Conservation (phyloP, 2,329 filamentous ascomycete species). For the Diplocarpon mali region DNA sequence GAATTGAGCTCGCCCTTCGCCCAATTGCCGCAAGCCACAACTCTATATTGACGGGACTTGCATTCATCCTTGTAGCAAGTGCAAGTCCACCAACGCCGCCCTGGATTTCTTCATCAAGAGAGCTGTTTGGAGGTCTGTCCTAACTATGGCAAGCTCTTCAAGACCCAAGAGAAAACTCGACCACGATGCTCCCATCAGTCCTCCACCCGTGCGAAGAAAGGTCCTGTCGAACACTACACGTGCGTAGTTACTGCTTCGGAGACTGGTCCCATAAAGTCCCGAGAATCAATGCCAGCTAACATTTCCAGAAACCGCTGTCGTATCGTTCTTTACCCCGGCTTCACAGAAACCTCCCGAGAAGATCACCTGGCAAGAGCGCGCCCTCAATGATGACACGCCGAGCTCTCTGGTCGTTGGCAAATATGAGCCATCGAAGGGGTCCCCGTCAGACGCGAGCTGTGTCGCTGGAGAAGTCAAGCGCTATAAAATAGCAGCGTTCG, state of each 20-base stretch:
- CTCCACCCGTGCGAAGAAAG: slow-evolving; percentile 27
- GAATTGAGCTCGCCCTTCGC: too few species aligned
- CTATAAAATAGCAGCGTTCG: slow-evolving; percentile 60
- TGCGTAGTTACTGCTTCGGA: slow-evolving; percentile 9
- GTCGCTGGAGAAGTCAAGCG: slow-evolving; percentile 27
- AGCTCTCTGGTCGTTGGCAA: slow-evolving; percentile 64
- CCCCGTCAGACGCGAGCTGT: slow-evolving; percentile 27
- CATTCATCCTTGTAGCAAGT: too few species aligned
- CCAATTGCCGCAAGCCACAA: too few species aligned
- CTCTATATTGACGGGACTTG: too few species aligned
- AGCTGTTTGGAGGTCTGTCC: background rate
- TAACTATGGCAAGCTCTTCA: slow-evolving; percentile 16
- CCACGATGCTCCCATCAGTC: slow-evolving; percentile 21
- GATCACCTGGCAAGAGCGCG: slow-evolving; percentile 59
- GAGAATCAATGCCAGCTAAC: slow-evolving; percentile 7
- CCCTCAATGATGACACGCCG: slow-evolving; percentile 37
- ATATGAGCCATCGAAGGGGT: slow-evolving; percentile 41
- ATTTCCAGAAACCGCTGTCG: slow-evolving; percentile 52
- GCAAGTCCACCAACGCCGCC: background rate
- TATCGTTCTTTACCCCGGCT: slow-evolving; percentile 77
- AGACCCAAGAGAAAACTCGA: slow-evolving; percentile 22
- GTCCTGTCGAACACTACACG: slow-evolving; percentile 28
- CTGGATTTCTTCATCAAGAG: background rate
- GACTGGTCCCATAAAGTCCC: background rate
- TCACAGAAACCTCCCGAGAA: slow-evolving; percentile 77